Evolutionary conservation across 225 moss, liverwort and hornwort species (phyloP).

Genomic region (Rhytidiadelphus loreus): DNA sequence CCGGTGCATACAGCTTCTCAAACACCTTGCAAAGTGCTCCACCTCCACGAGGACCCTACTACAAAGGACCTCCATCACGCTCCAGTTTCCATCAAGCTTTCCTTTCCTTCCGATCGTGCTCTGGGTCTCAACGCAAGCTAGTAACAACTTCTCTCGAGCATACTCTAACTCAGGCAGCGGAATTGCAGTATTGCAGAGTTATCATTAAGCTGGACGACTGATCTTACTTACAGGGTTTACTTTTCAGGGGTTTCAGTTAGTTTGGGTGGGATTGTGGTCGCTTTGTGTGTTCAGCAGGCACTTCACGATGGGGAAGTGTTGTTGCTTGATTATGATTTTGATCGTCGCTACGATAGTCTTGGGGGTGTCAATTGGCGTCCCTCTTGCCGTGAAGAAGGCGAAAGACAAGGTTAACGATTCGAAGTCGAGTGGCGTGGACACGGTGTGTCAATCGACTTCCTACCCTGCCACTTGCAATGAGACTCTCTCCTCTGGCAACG

Average conservation of each 20-base stretch:
- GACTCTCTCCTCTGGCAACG: constrained; percentile 8
- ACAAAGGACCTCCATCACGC: neutral
- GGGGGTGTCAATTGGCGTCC: constrained; percentile 31
- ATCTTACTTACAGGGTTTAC: neutral
- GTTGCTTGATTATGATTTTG: constrained; percentile 22
- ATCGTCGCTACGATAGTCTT: constrained; percentile 12
- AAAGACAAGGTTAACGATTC: neutral
- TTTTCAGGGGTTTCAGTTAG: neutral
- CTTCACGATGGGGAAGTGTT: constrained; percentile 42
- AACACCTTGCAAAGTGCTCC: neutral
- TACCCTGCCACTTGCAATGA: constrained; percentile 33
- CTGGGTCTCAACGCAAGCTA: neutral
- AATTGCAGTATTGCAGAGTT: neutral
- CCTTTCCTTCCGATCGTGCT: neutral
- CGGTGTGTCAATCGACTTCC: constrained; percentile 19
- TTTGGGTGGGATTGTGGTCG: neutral
- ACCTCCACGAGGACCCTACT: neutral
- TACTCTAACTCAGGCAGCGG: neutral
- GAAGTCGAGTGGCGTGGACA: neutral
- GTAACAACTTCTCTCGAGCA: neutral
- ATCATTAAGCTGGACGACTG: neutral
- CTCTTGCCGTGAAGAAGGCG: constrained; percentile 27
- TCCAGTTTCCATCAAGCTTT: neutral
- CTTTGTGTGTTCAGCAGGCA: neutral
- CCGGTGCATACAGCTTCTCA: neutral